A percentile compares a stretch with the other conserved stretches of the same genome.
phyloP scores from a whole-genome alignment of 331 rosid genomes.

The Acacia concinna region DNA sequence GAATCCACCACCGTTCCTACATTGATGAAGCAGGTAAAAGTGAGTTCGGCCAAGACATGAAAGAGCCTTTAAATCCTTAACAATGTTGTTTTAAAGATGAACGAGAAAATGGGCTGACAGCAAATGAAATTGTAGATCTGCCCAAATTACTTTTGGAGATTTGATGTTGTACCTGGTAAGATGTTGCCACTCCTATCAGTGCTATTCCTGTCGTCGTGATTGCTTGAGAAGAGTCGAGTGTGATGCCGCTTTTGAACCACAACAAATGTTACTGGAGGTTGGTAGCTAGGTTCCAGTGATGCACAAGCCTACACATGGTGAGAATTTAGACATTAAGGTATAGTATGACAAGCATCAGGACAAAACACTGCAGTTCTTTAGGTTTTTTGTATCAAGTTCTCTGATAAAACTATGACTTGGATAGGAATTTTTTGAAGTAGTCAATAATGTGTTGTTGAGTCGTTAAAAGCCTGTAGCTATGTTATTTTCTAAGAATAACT shows the following conservation, averaged over 20 bases:
- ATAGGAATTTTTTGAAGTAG: neutral
- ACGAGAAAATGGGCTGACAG: too few species aligned
- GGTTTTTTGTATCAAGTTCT: neutral
- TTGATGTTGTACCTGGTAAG: constrained; percentile 43
- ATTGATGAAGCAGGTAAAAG: constrained; percentile 19
- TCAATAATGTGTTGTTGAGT: neutral
- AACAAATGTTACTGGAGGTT: constrained; percentile 55
- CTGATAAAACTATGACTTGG: neutral
- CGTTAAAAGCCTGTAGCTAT: neutral
- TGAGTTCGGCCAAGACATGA: neutral
- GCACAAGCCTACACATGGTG: constrained; percentile 47
- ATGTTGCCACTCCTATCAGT: constrained; percentile 54
- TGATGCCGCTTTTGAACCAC: constrained; percentile 59
- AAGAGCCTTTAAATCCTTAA: neutral
- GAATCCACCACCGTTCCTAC: constrained; percentile 64
- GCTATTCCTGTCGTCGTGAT: constrained; percentile 46
- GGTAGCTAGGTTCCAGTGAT: constrained; percentile 55
- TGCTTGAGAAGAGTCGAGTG: constrained; percentile 50
- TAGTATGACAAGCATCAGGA: neutral
- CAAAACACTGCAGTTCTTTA: neutral
- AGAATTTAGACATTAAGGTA: neutral
- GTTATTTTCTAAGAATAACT: neutral
- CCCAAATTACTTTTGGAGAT: neutral
- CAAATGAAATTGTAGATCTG: too few species aligned
- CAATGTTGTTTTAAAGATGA: too few species aligned